Conservation (phyloP, 148 eudicot genomes). For the Cornus florida region DNA sequence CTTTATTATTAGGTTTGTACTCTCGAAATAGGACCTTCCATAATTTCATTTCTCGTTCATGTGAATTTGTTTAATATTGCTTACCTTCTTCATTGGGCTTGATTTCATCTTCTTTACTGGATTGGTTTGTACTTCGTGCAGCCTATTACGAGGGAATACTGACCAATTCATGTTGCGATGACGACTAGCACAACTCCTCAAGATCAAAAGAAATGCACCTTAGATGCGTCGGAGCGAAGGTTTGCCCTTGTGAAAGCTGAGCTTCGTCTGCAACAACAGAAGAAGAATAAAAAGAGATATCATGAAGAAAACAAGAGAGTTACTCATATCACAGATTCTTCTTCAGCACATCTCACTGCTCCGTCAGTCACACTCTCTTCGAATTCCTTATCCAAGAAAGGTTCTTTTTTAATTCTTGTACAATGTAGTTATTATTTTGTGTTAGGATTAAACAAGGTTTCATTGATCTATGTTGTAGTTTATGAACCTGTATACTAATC, state of each 20-base stretch:
- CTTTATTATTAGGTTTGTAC: too few relatives aligned
- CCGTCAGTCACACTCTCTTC: constrained; percentile 16
- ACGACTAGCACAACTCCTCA: constrained; percentile 22
- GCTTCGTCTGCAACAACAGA: constrained; percentile 36
- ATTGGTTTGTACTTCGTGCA: too few relatives aligned
- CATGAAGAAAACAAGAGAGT: constrained; percentile 18
- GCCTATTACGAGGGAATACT: not conserved
- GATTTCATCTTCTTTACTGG: not conserved
- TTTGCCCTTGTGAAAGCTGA: constrained; percentile 63
- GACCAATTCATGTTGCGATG: constrained; percentile 19
- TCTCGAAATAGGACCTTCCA: too few relatives aligned
- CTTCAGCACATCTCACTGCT: constrained; percentile 16
- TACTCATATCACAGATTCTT: constrained; percentile 15
- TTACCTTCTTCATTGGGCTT: constrained; percentile 10
- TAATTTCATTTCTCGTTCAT: too few relatives aligned
- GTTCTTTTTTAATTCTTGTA: constrained; percentile 11
- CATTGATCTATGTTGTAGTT: too few relatives aligned
- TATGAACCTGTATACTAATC: too few relatives aligned
- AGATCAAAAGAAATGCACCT: constrained; percentile 53
- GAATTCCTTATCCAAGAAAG: constrained; percentile 35
- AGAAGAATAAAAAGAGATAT: constrained; percentile 34
- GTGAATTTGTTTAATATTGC: not conserved
- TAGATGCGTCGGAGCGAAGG: constrained; percentile 68
- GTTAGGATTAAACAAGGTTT: too few relatives aligned
- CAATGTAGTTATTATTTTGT: too few relatives aligned